phyloP scores from a whole-genome alignment of 805 yeast species.

The Metschnikowia vanudenii region DNA sequence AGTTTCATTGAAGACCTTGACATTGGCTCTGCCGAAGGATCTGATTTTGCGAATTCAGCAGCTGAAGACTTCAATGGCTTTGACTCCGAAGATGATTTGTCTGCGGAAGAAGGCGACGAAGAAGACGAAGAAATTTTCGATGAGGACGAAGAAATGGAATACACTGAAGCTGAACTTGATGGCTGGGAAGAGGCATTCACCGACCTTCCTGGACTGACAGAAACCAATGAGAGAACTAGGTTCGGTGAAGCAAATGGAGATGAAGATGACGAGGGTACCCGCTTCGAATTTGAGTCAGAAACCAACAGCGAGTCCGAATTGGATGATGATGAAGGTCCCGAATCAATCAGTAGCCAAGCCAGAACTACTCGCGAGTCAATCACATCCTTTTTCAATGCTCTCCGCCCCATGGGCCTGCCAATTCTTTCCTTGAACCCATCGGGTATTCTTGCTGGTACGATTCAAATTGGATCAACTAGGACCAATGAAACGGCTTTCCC shows the following conservation, averaged over 20 bases:
- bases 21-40: conserved; percentile 29
- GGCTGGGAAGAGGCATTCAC: conserved; percentile 43
- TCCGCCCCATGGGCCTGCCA: conserved; percentile 24
- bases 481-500: conserved; percentile 11
- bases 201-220: conserved; percentile 21
- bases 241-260: conserved; percentile 19
- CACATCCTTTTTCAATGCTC: conserved; percentile 27
- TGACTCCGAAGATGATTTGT: conserved; percentile 21
- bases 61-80: conserved; percentile 26
- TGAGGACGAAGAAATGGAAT: conserved; percentile 29
- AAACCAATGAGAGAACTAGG: conserved; percentile 6
- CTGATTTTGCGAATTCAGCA: conserved; percentile 33
- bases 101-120: conserved; percentile 33
- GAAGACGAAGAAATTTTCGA: conserved; percentile 41
- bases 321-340: conserved; percentile 14
- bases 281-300: conserved; percentile 21
- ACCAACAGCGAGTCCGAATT: conserved; percentile 12
- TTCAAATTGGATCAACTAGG: conserved; percentile 3
- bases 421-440: conserved; percentile 12
- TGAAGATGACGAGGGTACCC: conserved; percentile 16
- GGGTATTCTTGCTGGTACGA: conserved; percentile 7
- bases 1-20: conserved; percentile 37
- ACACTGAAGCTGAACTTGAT: conserved; percentile 38
- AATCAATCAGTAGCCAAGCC: conserved; percentile 7
- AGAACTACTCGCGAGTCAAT: conserved; percentile 23